Evolutionary conservation across 352 stramenopile species (phyloP).

Genomic region (Pythium guiyangense): DNA sequence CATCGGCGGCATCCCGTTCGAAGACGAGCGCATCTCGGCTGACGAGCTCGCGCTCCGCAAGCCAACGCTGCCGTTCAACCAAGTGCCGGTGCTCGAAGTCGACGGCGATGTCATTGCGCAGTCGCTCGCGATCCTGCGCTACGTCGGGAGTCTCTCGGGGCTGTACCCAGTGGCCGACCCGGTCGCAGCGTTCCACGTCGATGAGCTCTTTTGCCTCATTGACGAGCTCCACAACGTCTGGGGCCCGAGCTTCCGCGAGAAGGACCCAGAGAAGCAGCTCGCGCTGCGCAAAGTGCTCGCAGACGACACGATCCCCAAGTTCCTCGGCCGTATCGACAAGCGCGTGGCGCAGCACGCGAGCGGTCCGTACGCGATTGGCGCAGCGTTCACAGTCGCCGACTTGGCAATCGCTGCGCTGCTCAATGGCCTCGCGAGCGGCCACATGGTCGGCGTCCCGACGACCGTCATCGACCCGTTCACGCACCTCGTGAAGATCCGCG

Average conservation of each 20-base stretch:
- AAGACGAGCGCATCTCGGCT: constrained; percentile 38
- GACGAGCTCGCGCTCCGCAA: constrained; percentile 27
- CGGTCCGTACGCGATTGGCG: constrained; percentile 13
- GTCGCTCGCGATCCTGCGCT: constrained; percentile 44
- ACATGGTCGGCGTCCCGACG: too few relatives aligned
- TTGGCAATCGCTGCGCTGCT: constrained; percentile 19
- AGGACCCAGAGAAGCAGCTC: constrained; percentile 27
- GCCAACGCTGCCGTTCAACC: constrained; percentile 25
- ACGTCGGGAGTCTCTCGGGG: constrained; percentile 36
- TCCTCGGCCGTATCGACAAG: constrained; percentile 20
- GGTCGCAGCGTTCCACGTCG: constrained; percentile 20
- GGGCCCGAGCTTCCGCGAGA: constrained; percentile 18
- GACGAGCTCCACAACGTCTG: constrained; percentile 22
- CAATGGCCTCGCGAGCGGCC: not conserved
- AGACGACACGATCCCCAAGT: constrained; percentile 17
- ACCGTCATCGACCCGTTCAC: not conserved
- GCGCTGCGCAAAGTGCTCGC: constrained; percentile 29
- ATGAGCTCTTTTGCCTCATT: constrained; percentile 24
- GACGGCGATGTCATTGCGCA: constrained; percentile 16
- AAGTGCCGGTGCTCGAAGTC: constrained; percentile 29
- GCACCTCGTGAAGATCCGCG: constrained; percentile 20
- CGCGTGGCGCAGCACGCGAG: constrained; percentile 23
- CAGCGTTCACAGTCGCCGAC: constrained; percentile 23
- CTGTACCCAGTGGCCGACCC: constrained; percentile 32
- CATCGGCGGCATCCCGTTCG: constrained; percentile 37